Conservation (phyloP, 352 stramenopile genomes). For the Phytophthora uliginosa region DNA sequence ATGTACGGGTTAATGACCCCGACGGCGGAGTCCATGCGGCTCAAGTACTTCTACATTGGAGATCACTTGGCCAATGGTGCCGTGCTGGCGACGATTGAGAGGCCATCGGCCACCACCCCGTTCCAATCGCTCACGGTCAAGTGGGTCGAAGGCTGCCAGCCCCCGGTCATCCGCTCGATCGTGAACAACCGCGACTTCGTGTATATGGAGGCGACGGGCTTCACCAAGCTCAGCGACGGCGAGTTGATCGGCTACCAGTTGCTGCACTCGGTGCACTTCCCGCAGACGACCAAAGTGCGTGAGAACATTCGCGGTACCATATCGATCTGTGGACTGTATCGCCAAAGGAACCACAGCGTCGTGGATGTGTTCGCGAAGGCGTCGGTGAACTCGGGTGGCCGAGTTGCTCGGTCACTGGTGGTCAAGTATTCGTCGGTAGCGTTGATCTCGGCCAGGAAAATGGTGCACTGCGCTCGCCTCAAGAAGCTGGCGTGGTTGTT, state of each 20-base stretch:
- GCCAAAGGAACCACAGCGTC: slow-evolving; percentile 53
- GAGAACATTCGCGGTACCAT: slow-evolving; percentile 62
- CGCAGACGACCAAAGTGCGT: slow-evolving; percentile 44
- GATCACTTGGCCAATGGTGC: slow-evolving; percentile 46
- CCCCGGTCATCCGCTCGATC: slow-evolving; percentile 35
- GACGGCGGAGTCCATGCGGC: slow-evolving; percentile 48
- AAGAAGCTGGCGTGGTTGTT: slow-evolving; percentile 66
- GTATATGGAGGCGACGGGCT: slow-evolving; percentile 51
- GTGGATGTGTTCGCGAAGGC: slow-evolving; percentile 59
- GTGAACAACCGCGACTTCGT: slow-evolving; percentile 50
- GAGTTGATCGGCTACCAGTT: slow-evolving; percentile 74
- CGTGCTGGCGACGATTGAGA: slow-evolving; percentile 49
- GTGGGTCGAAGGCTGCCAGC: slow-evolving; percentile 46
- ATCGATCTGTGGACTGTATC: slow-evolving; percentile 62
- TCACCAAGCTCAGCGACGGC: slow-evolving; percentile 43
- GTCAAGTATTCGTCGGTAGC: slow-evolving; percentile 56
- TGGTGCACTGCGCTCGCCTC: slow-evolving; percentile 57
- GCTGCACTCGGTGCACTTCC: slow-evolving; percentile 70
- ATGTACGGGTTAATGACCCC: slow-evolving; percentile 54
- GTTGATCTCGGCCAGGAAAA: slow-evolving; percentile 56
- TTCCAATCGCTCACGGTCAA: slow-evolving; percentile 66
- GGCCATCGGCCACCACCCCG: slow-evolving; percentile 42
- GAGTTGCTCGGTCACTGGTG: slow-evolving; percentile 52
- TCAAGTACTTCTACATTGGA: slow-evolving; percentile 50
- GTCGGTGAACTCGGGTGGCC: slow-evolving; percentile 53